Evolutionary conservation across 1,139 yeast species (phyloP).

Genomic region (Scheffersomyces titani): DNA sequence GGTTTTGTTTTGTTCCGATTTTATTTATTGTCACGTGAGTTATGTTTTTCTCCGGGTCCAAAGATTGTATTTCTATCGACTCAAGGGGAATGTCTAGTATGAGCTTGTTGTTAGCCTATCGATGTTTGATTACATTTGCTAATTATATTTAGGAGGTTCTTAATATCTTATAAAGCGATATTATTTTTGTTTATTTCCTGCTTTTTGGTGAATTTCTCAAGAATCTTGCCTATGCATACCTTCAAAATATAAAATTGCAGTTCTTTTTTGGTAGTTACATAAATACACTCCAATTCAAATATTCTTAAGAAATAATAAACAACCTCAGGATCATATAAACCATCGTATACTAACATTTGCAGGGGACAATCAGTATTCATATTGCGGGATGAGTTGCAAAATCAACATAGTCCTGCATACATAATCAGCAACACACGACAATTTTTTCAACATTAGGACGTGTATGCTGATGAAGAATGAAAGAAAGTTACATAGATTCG

Average conservation of each 20-base stretch:
- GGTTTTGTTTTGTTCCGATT: not conserved
- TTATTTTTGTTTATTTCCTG: not conserved
- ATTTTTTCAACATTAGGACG: not conserved
- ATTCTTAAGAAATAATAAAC: too few relatives aligned
- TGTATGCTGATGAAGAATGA: not conserved
- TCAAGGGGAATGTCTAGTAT: not conserved
- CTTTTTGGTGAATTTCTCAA: not conserved
- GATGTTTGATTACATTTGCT: too few relatives aligned
- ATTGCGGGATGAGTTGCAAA: not conserved
- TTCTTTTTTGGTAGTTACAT: too few relatives aligned
- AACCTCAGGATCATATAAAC: not conserved
- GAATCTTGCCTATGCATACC: too few relatives aligned
- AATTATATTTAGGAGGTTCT: not conserved
- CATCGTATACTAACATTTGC: not conserved
- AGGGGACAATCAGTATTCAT: not conserved
- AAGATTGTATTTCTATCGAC: not conserved
- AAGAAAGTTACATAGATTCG: not conserved
- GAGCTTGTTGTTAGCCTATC: too few relatives aligned
- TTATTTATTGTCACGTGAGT: not conserved
- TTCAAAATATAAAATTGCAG: not conserved
- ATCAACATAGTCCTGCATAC: not conserved
- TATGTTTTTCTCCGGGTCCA: not conserved
- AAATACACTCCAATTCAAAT: too few relatives aligned
- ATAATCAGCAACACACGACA: not conserved
- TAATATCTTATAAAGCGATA: too few relatives aligned